Evolutionary conservation across 176 grass and related monocot species (phyloP).

Genomic region (Oryza meyeriana): DNA sequence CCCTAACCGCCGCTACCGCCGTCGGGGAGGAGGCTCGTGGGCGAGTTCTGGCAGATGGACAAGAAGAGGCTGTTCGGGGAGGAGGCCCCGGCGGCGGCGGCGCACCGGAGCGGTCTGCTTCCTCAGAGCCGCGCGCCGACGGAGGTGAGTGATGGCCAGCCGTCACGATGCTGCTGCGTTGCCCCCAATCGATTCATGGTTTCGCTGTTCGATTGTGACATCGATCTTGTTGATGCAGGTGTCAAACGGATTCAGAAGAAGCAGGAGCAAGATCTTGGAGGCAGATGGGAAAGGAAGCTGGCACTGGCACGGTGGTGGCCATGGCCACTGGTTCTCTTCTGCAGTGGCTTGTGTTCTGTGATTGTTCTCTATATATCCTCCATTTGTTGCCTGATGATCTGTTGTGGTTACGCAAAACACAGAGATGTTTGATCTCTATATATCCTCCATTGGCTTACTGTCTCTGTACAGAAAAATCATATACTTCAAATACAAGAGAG

Average conservation of each 20-base stretch:
- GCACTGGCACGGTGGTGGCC: neutral
- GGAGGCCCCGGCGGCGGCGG: neutral
- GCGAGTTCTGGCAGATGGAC: conserved; percentile 68
- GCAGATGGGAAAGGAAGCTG: conserved; percentile 33
- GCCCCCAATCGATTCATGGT: neutral
- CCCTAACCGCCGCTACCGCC: no score
- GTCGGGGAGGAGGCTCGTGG: conserved; percentile 66
- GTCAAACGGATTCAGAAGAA: conserved; percentile 41
- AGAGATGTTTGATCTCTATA: no score
- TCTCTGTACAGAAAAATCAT: no score
- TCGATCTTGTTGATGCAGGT: conserved; percentile 4
- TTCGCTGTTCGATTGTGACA: neutral
- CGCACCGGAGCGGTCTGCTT: conserved; percentile 17
- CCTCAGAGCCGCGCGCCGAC: conserved; percentile 31
- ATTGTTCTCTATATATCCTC: no score
- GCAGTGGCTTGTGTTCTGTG: no score
- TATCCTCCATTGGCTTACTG: no score
- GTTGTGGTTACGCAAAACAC: no score
- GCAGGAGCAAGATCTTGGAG: conserved; percentile 38
- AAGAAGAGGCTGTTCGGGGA: conserved; percentile 34
- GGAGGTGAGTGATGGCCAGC: conserved; percentile 14
- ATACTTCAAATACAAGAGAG: no score
- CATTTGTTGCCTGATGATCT: no score
- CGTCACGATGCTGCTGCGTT: neutral
- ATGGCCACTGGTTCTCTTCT: conserved; percentile 3